Percentiles rank a stretch among this genome's conserved stretches.
These are phyloP conservation scores for Diaporthe batatas DNA, from an alignment of 2,329 filamentous ascomycete genomes.

Conservation along the genomic window DNA sequence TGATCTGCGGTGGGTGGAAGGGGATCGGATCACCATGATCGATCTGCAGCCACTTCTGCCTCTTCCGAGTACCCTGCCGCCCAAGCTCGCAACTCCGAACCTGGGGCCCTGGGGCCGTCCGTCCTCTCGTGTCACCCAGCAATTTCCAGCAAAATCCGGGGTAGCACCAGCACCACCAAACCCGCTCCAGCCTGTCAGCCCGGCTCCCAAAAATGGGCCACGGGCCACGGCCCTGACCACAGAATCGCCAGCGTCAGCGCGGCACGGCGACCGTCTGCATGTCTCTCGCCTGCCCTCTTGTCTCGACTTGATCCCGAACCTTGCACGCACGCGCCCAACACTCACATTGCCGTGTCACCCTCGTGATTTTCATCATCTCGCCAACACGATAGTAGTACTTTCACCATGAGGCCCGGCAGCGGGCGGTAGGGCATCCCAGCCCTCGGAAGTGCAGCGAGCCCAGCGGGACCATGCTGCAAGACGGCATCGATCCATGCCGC, in stretches of 20 bases:
- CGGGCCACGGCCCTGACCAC: neutral
- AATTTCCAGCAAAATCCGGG: conserved; percentile 37
- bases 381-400: too few species aligned
- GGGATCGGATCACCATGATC: conserved; percentile 23
- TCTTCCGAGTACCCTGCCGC: neutral
- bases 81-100: conserved; percentile 8
- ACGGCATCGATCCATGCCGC: conserved; percentile 2
- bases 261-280: conserved; percentile 16
- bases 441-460: neutral
- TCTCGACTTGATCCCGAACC: neutral
- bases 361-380: conserved; percentile 26
- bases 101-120: too few species aligned
- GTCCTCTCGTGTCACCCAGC: conserved; percentile 25
- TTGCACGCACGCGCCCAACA: conserved; percentile 33
- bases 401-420: too few species aligned
- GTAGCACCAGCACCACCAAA: conserved; percentile 31
- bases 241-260: conserved; percentile 4
- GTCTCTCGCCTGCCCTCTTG: neutral
- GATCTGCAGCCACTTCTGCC: conserved; percentile 11
- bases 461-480: neutral
- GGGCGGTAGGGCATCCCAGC: too few species aligned
- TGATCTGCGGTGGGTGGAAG: conserved; percentile 1
- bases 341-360: conserved; percentile 29
- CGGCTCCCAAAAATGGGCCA: conserved; percentile 31
- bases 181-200: neutral